phyloP scores from a whole-genome alignment of 345 rosid genomes.

The Populus euphratica region DNA sequence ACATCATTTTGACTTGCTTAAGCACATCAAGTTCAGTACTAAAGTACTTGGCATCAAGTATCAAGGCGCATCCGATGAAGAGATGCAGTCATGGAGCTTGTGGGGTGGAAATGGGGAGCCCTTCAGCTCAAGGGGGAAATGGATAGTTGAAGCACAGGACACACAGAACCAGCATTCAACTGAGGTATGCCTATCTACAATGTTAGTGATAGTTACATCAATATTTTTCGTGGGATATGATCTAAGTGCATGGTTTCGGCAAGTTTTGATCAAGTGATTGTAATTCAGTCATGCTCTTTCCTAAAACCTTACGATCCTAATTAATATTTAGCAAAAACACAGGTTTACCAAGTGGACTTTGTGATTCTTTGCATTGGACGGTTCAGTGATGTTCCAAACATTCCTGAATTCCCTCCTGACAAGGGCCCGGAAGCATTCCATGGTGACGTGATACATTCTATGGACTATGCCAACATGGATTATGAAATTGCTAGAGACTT shows the following conservation, averaged over 20 bases:
- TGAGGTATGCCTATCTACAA: neutral
- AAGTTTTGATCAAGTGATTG: neutral
- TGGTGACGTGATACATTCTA: conserved; percentile 43
- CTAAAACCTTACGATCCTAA: neutral
- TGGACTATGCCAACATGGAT: conserved; percentile 36
- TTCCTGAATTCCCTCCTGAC: conserved; percentile 36
- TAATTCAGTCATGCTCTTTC: neutral
- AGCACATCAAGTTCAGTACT: conserved; percentile 32
- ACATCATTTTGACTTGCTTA: conserved; percentile 26
- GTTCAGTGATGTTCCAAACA: conserved; percentile 37
- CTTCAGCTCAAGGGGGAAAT: conserved; percentile 29
- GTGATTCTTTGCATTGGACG: conserved; percentile 38
- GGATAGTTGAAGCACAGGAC: conserved; percentile 32
- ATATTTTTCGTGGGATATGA: too few relatives aligned
- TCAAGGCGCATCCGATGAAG: conserved; percentile 17
- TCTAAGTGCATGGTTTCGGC: neutral
- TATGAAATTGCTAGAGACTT: conserved; percentile 4
- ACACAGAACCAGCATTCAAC: conserved; percentile 3
- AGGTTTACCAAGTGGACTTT: conserved; percentile 32
- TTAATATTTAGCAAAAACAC: neutral
- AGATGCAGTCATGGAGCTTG: conserved; percentile 22
- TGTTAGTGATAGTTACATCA: too few relatives aligned
- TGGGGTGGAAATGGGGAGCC: conserved; percentile 36
- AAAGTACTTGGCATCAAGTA: conserved; percentile 29
- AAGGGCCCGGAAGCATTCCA: conserved; percentile 43